Percentiles rank a stretch among this genome's conserved stretches.
phyloP scores from a whole-genome alignment of 2,329 filamentous ascomycete species.

The Fusarium luffae region DNA sequence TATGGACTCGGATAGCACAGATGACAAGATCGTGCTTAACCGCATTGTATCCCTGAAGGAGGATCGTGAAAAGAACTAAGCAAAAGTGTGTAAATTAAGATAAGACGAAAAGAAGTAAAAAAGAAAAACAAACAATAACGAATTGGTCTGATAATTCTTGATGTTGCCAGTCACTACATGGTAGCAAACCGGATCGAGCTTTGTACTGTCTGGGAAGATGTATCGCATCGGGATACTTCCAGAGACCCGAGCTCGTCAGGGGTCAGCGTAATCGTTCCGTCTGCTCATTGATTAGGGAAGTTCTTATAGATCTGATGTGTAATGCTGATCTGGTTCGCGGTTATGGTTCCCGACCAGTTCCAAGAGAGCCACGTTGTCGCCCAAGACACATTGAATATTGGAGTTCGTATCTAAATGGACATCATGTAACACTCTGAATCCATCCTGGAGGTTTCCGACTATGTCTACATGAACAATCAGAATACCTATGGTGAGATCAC shows the following conservation, averaged over 20 bases:
- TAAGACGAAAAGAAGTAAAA: neutral
- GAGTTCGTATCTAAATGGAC: neutral
- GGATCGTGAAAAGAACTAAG: slow-evolving; percentile 73
- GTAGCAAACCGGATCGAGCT: neutral
- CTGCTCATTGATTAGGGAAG: neutral
- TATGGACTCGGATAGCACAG: slow-evolving; percentile 81
- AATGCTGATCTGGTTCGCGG: neutral
- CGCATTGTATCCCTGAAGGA: slow-evolving; percentile 93
- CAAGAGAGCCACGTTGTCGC: neutral
- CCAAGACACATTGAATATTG: neutral
- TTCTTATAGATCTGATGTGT: neutral
- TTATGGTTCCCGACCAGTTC: neutral
- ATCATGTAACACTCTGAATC: neutral
- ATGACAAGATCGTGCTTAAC: slow-evolving; percentile 87
- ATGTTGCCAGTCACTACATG: neutral
- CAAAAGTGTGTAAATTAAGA: neutral
- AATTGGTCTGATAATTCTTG: neutral
- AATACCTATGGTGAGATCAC: neutral
- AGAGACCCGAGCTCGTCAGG: neutral
- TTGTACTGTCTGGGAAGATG: neutral
- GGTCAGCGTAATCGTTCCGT: neutral
- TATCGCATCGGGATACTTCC: neutral
- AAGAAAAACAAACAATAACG: neutral
- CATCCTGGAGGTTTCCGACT: neutral
- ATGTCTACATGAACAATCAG: neutral